Evolutionary conservation across 805 yeast genomes (phyloP).

Genomic region (Vanderwaltozyma verrucispora): DNA sequence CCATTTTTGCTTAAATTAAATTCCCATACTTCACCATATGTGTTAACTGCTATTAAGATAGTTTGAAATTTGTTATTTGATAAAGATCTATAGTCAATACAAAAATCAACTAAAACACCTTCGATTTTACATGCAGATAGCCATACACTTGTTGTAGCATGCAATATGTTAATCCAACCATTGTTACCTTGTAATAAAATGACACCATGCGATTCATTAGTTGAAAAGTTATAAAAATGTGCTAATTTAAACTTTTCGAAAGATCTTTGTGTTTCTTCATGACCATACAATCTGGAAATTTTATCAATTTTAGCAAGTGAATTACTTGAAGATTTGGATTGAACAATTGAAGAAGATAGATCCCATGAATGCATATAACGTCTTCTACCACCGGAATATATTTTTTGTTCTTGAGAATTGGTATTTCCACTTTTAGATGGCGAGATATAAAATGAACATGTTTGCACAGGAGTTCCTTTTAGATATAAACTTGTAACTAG

Average conservation of each 20-base stretch:
- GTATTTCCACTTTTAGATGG: slow-evolving; percentile 6
- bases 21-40: slow-evolving; percentile 85
- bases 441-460: slow-evolving; percentile 37
- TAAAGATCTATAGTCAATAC: slow-evolving; percentile 26
- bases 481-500: slow-evolving; percentile 76
- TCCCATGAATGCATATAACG: slow-evolving; percentile 91
- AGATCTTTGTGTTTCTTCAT: slow-evolving; percentile 71
- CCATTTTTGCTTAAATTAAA: slow-evolving; percentile 44
- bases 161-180: slow-evolving; percentile 84
- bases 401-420: slow-evolving; percentile 30
- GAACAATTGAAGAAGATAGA: slow-evolving; percentile 43
- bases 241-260: slow-evolving; percentile 80
- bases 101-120: slow-evolving; percentile 72
- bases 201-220: slow-evolving; percentile 41
- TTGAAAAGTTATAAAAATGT: slow-evolving; percentile 24
- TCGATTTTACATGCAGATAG: slow-evolving; percentile 79
- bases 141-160: slow-evolving; percentile 78
- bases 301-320: slow-evolving; percentile 52
- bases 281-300: slow-evolving; percentile 84
- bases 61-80: slow-evolving; percentile 21
- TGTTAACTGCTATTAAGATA: slow-evolving; percentile 49
- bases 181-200: slow-evolving; percentile 72
- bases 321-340: slow-evolving; percentile 6
- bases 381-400: slow-evolving; percentile 86
- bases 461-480: slow-evolving; percentile 67